phyloP scores from a whole-genome alignment of 2,329 filamentous ascomycete species.

The Fusarium staphyleae region DNA sequence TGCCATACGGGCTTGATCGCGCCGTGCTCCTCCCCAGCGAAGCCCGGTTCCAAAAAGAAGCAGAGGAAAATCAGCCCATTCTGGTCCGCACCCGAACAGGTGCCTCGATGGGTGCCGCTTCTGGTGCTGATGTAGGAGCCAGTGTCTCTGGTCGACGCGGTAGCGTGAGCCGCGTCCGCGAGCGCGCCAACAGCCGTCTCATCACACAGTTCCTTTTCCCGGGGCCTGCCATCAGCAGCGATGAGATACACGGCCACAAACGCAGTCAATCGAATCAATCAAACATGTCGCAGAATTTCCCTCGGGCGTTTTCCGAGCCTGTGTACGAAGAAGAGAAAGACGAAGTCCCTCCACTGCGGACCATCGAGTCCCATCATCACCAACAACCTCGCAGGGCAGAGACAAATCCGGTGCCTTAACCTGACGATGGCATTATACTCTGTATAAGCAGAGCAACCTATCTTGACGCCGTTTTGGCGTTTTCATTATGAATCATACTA shows the following conservation, averaged over 20 bases:
- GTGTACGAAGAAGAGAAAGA: conserved; percentile 39
- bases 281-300: conserved; percentile 32
- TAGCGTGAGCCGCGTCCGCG: conserved; percentile 50
- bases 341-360: conserved; percentile 38
- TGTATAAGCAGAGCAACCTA: neutral
- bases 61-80: conserved; percentile 54
- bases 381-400: conserved; percentile 40
- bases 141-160: conserved; percentile 44
- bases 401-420: conserved; percentile 37
- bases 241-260: conserved; percentile 40
- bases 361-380: conserved; percentile 35
- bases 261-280: conserved; percentile 43
- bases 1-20: conserved; percentile 71
- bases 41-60: conserved; percentile 61
- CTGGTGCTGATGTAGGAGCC: conserved; percentile 39
- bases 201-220: conserved; percentile 58
- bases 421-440: neutral
- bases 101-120: conserved; percentile 43
- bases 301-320: conserved; percentile 40
- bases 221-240: conserved; percentile 51
- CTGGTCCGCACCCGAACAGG: conserved; percentile 49
- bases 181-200: conserved; percentile 51
- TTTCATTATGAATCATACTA: neutral
- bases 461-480: too few species aligned
- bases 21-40: conserved; percentile 67